Conservation (phyloP, 1,284 basidiomycete genomes). For the Pascua sp. region DNA sequence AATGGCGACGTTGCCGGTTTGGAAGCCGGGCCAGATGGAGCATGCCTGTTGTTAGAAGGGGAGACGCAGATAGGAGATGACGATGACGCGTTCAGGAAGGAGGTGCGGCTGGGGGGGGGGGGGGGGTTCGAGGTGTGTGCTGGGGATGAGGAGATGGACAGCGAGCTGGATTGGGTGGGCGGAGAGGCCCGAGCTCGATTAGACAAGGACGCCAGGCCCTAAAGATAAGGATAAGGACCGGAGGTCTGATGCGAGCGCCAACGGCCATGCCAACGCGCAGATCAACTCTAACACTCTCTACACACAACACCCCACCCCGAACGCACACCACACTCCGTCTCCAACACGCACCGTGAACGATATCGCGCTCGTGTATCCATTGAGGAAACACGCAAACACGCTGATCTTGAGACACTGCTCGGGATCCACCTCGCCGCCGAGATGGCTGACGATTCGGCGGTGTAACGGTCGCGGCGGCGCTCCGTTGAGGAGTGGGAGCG, state of each 20-base stretch:
- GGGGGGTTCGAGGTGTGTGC: background rate
- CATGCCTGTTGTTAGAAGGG: conserved; percentile 3
- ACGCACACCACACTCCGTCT: background rate
- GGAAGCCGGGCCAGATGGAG: conserved; percentile 46
- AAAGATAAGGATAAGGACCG: background rate
- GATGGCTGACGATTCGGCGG: background rate
- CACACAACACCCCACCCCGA: conserved; percentile 1
- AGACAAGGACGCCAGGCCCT: background rate
- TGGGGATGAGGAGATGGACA: background rate
- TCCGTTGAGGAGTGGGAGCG: too few relatives aligned
- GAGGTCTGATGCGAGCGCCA: background rate
- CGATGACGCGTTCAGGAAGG: background rate
- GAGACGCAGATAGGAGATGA: background rate
- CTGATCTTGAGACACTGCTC: conserved; percentile 59
- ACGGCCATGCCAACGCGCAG: background rate
- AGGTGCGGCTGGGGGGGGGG: background rate
- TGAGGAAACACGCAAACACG: conserved; percentile 77
- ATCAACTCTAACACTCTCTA: background rate
- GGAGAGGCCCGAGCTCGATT: background rate
- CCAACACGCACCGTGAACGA: conserved; percentile 58
- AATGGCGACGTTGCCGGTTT: conserved; percentile 53
- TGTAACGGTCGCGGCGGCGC: too few relatives aligned
- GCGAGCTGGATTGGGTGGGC: background rate
- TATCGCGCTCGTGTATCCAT: conserved; percentile 71
- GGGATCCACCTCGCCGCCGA: conserved; percentile 61